phyloP scores from a whole-genome alignment of 345 rosid species.

The Citrus maxima region DNA sequence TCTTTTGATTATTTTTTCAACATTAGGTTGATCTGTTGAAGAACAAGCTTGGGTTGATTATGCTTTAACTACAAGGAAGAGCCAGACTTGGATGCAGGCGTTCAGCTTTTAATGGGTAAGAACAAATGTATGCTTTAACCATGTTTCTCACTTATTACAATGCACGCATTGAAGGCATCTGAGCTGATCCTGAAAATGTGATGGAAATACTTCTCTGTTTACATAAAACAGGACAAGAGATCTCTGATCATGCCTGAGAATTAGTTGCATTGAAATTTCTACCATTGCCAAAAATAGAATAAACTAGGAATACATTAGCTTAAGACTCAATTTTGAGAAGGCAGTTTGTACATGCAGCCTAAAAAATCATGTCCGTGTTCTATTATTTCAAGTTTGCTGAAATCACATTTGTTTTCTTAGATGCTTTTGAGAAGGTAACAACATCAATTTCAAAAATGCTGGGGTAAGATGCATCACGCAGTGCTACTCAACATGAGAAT shows the following conservation, averaged over 20 bases:
- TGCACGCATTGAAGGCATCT: too few species aligned
- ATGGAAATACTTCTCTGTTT: too few species aligned
- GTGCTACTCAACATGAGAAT: conserved; percentile 52
- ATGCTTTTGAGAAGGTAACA: conserved; percentile 53
- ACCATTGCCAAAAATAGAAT: neutral
- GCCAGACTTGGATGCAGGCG: conserved; percentile 16
- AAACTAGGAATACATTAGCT: too few species aligned
- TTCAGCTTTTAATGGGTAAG: too few species aligned
- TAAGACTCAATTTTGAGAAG: neutral
- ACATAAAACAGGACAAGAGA: neutral
- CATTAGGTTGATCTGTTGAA: conserved; percentile 55
- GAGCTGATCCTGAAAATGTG: too few species aligned
- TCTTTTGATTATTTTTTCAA: neutral
- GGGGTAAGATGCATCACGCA: conserved; percentile 54
- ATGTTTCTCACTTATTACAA: too few species aligned
- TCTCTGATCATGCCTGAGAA: neutral
- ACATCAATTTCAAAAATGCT: conserved; percentile 42
- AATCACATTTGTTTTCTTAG: conserved; percentile 5
- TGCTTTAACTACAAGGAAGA: conserved; percentile 77
- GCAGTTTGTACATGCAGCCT: neutral
- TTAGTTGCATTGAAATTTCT: neutral
- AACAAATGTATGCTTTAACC: too few species aligned
- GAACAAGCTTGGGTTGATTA: conserved; percentile 48
- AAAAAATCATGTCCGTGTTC: neutral
- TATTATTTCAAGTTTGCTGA: neutral